These are phyloP conservation scores for Primulina huaijiensis DNA, from an alignment of 257 asterid species.

Conservation along the genomic window DNA sequence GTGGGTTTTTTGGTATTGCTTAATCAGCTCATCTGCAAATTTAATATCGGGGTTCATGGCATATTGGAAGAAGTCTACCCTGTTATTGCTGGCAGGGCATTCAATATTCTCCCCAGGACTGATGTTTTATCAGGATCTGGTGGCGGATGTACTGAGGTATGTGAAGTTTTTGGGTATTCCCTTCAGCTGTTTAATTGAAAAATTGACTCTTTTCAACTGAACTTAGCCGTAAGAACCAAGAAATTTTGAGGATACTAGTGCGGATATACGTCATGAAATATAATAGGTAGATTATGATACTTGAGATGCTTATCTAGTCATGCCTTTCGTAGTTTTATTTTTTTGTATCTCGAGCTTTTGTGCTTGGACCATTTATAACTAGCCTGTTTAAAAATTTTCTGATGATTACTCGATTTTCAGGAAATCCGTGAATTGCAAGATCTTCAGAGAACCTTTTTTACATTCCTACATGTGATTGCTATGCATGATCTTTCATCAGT, in stretches of 20 bases:
- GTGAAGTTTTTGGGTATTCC: conserved; percentile 17
- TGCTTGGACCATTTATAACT: neutral
- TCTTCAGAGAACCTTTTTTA: conserved; percentile 72
- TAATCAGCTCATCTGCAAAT: conserved; percentile 93
- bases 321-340: neutral
- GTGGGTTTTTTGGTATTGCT: conserved; percentile 76
- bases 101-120: conserved; percentile 67
- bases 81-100: conserved; percentile 62
- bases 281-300: neutral
- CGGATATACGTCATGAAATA: conserved; percentile 3
- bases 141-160: conserved; percentile 88
- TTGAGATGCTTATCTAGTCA: neutral
- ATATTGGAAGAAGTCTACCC: conserved; percentile 87
- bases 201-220: neutral
- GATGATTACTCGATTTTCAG: conserved; percentile 37
- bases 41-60: conserved; percentile 56
- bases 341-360: too few species aligned
- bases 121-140: conserved; percentile 71
- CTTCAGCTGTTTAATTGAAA: conserved; percentile 14
- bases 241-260: conserved; percentile 7
- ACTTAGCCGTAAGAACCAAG: conserved; percentile 1
- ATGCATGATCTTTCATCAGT: conserved; percentile 77
- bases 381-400: neutral
- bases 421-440: conserved; percentile 93
- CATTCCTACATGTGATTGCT: conserved; percentile 72